Evolutionary conservation across 805 yeast species (phyloP), one percentile per base, ranked within the genome.

Genomic region (Jamesozyma lodderae): DNA sequence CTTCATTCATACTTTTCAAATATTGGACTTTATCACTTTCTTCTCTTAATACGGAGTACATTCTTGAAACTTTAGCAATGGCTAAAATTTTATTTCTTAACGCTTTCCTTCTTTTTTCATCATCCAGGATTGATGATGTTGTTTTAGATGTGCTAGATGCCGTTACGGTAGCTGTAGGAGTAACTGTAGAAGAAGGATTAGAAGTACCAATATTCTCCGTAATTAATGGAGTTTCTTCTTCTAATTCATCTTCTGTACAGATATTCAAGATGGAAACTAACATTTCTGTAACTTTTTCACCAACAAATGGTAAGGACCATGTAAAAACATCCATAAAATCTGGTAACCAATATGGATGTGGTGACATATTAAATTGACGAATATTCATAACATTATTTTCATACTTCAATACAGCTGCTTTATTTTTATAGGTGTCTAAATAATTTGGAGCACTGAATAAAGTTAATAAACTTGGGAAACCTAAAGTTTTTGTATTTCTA

Each of bases 281-380:
- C 81, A 90, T 88, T 57, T 92, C 97, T 11, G 95, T 84, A 38
- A 88, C 83, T 55, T 92, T 85, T 59, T 90, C 96, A 16, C 96
- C 97, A 18, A 92, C 96, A 66, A 92, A 90, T 6, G 97, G 98
- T 41, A 90, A 67, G 2, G 96, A 84, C 97, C 97, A 92, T 9
- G 95, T 81, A 61, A 90, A 90, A 6, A 90, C 95, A 60, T 92
- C 96, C 94, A 88, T 86, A 52, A 88, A 85, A 59, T 87, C 87
- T 6, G 97, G 97, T 48, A 92, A 69, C 86, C 94, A 87, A 63
- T 92, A 90, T 1, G 98, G 98, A 62, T 90, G 97, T 4, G 95
- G 94, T 21, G 87, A 78, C 52, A 80, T 65, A 61, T 88, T 87
- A 68, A 92, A 90, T 63, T 90, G 97, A 41, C 96, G 75, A 41